Evolutionary conservation across 139 green algal species (phyloP).

Genomic region (Chlorella sp.): DNA sequence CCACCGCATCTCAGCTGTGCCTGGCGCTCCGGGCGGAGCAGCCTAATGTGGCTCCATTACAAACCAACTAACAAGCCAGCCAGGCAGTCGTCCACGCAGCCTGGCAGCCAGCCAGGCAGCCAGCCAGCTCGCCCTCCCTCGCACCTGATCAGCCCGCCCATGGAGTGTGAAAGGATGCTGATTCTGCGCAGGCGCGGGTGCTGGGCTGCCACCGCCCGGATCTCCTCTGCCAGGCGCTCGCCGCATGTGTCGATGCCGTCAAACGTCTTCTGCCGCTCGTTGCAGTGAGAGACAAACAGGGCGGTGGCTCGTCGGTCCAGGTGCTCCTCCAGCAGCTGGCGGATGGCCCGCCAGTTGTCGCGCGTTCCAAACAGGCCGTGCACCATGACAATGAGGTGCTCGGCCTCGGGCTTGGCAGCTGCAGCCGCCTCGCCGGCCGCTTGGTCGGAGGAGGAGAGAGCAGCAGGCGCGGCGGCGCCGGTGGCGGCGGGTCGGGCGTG

Average conservation of each 20-base stretch:
- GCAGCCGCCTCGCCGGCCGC: too few species aligned
- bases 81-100: too few species aligned
- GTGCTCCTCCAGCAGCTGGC: slow-evolving; percentile 45
- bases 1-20: too few species aligned
- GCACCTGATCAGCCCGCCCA: slow-evolving; percentile 79
- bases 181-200: slow-evolving; percentile 72
- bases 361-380: slow-evolving; percentile 78
- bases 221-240: slow-evolving; percentile 75
- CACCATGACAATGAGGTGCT: slow-evolving; percentile 75
- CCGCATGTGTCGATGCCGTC: slow-evolving; percentile 89
- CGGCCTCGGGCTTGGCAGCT: neutral
- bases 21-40: too few species aligned
- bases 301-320: slow-evolving; percentile 44
- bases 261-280: slow-evolving; percentile 59
- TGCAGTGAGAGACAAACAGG: slow-evolving; percentile 55
- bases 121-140: neutral
- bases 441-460: too few species aligned
- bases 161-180: slow-evolving; percentile 74
- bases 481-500: too few species aligned
- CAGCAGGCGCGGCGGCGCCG: too few species aligned
- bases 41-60: too few species aligned
- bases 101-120: too few species aligned
- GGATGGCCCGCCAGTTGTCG: slow-evolving; percentile 71
- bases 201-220: slow-evolving; percentile 52
- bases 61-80: neutral